phyloP scores from a whole-genome alignment of 495 filamentous ascomycete species.

The Neurospora africana region DNA sequence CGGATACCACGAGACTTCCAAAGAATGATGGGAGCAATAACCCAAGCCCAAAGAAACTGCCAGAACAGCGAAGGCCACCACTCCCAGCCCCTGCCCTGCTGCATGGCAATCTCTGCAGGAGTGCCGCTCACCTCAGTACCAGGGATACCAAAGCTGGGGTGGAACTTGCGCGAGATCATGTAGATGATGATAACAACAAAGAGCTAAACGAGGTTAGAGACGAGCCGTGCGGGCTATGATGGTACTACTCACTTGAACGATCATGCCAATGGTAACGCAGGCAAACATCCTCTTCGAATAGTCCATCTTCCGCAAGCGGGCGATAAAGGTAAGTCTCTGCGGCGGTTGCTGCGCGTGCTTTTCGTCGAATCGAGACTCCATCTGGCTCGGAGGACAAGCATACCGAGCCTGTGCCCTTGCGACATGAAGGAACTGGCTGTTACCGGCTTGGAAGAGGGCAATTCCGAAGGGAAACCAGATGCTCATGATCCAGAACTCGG shows the following conservation, averaged over 20 bases:
- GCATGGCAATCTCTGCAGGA: slow-evolving; percentile 37
- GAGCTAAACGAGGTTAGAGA: slow-evolving; percentile 29
- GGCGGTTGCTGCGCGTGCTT: slow-evolving; percentile 8
- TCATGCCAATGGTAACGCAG: slow-evolving; percentile 40
- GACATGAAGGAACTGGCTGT: slow-evolving; percentile 54
- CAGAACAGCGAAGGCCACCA: slow-evolving; percentile 58
- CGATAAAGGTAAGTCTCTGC: neutral
- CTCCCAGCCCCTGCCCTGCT: slow-evolving; percentile 47
- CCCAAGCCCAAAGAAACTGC: slow-evolving; percentile 55
- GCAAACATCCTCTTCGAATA: slow-evolving; percentile 36
- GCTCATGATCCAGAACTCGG: slow-evolving; percentile 66
- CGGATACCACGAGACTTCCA: slow-evolving; percentile 39
- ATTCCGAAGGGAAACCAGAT: slow-evolving; percentile 60
- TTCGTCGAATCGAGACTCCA: slow-evolving; percentile 14
- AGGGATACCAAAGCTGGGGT: slow-evolving; percentile 32
- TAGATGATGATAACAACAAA: slow-evolving; percentile 51
- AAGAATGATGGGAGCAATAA: slow-evolving; percentile 35
- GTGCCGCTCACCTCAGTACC: slow-evolving; percentile 34
- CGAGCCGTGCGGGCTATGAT: neutral
- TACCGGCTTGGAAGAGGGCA: slow-evolving; percentile 60
- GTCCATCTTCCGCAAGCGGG: slow-evolving; percentile 25
- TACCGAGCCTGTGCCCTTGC: slow-evolving; percentile 43
- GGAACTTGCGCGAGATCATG: slow-evolving; percentile 55
- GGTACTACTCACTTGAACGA: slow-evolving; percentile 34
- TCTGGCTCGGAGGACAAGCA: slow-evolving; percentile 15